These are phyloP conservation scores for Arthrocladium fulminans DNA, from an alignment of 2,329 filamentous ascomycete genomes.

Conservation along the genomic window DNA sequence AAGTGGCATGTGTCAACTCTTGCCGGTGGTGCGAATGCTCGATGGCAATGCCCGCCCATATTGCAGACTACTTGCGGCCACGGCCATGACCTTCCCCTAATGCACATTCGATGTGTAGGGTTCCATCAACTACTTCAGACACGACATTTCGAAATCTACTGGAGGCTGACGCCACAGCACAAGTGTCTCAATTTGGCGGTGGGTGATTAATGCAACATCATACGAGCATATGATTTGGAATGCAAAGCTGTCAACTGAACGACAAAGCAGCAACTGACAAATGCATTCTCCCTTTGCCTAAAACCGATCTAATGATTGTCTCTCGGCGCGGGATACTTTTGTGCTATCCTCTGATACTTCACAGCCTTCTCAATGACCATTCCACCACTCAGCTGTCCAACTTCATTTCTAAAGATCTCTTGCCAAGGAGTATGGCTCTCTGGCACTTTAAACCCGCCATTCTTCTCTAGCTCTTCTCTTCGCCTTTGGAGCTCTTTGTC, in stretches of 20 bases:
- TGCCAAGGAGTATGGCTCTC: slow-evolving; percentile 45
- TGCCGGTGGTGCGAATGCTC: not conserved
- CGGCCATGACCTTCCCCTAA: too few species aligned
- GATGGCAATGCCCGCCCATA: too few species aligned
- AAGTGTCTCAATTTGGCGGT: too few species aligned
- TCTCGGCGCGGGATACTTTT: slow-evolving; percentile 32
- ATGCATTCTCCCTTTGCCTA: not conserved
- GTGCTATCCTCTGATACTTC: slow-evolving; percentile 41
- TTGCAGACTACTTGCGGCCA: too few species aligned
- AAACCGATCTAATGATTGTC: slow-evolving; percentile 34
- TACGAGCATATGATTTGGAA: too few species aligned
- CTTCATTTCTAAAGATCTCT: slow-evolving; percentile 42
- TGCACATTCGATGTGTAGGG: too few species aligned
- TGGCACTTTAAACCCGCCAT: slow-evolving; percentile 32
- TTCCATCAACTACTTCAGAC: not conserved
- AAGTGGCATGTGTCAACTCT: not conserved
- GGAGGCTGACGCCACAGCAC: too few species aligned
- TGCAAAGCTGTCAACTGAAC: not conserved
- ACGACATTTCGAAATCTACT: not conserved
- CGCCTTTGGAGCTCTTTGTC: slow-evolving; percentile 36
- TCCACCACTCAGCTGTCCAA: slow-evolving; percentile 37
- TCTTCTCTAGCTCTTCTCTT: slow-evolving; percentile 30
- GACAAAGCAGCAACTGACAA: too few species aligned
- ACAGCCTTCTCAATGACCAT: slow-evolving; percentile 41
- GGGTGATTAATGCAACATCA: too few species aligned